Evolutionary conservation across 1,284 basidiomycete species (phyloP).

Genomic region (Phellopilus nigrolimitatus): DNA sequence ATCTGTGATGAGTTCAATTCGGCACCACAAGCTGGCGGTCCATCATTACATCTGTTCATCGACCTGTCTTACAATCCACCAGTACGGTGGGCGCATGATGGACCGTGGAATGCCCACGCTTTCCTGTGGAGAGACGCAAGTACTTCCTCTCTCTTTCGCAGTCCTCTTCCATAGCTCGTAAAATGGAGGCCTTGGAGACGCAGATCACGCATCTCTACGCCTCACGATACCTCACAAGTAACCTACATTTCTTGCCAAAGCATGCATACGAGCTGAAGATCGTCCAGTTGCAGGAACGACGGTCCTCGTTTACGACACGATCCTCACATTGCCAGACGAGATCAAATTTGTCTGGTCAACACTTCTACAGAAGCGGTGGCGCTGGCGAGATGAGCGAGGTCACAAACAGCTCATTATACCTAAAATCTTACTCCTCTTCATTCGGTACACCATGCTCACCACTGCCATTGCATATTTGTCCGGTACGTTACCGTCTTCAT

Average conservation of each 20-base stretch:
- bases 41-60: too few relatives aligned
- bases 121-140: too few relatives aligned
- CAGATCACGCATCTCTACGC: neutral
- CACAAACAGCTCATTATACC: neutral
- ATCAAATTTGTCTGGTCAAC: constrained; percentile 1
- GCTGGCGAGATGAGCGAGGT: neutral
- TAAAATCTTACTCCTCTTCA: neutral
- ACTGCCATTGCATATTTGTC: neutral
- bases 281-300: constrained; percentile 1
- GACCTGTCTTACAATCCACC: too few relatives aligned
- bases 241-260: neutral
- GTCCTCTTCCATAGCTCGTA: too few relatives aligned
- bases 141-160: too few relatives aligned
- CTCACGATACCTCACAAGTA: neutral
- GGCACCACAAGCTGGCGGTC: too few relatives aligned
- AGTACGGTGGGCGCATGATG: too few relatives aligned
- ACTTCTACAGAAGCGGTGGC: neutral
- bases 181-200: neutral
- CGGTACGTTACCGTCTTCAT: neutral
- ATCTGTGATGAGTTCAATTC: too few relatives aligned
- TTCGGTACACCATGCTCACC: constrained; percentile 3
- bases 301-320: constrained; percentile 4
- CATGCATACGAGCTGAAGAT: neutral
- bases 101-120: too few relatives aligned
- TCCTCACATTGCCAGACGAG: neutral